A percentile compares a stretch with the other conserved stretches of the same genome.
These are phyloP conservation scores for Sabuloglossum arenarium DNA, from an alignment of 495 filamentous ascomycete genomes.

Conservation along the genomic window DNA sequence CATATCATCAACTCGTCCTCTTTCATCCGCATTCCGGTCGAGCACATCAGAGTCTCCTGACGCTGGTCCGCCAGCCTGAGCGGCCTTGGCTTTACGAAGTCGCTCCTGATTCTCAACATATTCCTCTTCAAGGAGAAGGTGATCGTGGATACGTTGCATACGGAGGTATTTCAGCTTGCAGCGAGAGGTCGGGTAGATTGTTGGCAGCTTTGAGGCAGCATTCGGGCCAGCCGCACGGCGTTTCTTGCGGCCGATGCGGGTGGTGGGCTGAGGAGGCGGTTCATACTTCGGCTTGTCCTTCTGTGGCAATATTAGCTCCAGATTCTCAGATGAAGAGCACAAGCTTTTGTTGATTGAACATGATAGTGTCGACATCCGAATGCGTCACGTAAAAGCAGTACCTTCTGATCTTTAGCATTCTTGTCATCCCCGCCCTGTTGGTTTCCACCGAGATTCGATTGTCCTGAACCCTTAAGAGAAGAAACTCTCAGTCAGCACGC, in stretches of 20 bases:
- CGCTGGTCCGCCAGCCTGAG: conserved; percentile 36
- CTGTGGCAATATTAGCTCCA: conserved; percentile 23
- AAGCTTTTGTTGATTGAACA: too few species aligned
- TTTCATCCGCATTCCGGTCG: conserved; percentile 84
- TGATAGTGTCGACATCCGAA: neutral
- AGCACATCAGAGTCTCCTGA: conserved; percentile 37
- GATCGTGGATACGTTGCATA: conserved; percentile 97
- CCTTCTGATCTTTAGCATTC: conserved; percentile 92
- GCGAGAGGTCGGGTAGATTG: conserved; percentile 82
- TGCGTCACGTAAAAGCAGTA: conserved; percentile 19
- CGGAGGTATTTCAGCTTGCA: conserved; percentile 93
- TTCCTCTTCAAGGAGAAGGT: conserved; percentile 90
- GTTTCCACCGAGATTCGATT: conserved; percentile 62
- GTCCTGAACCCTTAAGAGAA: conserved; percentile 51
- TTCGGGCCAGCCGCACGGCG: conserved; percentile 80
- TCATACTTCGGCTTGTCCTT: conserved; percentile 99
- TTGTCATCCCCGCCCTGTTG: conserved; percentile 49
- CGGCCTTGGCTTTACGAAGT: conserved; percentile 71
- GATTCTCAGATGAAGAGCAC: conserved; percentile 5
- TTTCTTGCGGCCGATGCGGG: conserved; percentile 96
- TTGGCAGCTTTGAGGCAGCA: conserved; percentile 82
- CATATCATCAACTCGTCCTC: conserved; percentile 95
- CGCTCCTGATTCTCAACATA: conserved; percentile 98
- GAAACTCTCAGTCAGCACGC: neutral
- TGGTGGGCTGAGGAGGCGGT: conserved; percentile 88